Evolutionary conservation across 2,329 filamentous ascomycete species (phyloP).

Genomic region (Fusarium udum): DNA sequence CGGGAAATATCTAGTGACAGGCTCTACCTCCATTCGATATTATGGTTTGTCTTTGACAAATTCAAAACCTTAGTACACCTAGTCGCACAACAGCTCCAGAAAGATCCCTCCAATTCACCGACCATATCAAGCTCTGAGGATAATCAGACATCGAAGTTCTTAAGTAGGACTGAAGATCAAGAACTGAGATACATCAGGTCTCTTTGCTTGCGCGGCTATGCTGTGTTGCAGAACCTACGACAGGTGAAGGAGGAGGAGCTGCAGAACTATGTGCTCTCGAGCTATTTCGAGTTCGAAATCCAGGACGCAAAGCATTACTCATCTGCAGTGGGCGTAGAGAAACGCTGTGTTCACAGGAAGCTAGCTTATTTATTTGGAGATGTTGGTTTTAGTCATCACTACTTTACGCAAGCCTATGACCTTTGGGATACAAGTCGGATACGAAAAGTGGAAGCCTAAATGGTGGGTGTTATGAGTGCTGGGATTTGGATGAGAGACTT

Average conservation of each 20-base stretch:
- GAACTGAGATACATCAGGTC: background rate
- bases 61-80: background rate
- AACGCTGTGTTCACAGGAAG: background rate
- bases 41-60: fast-evolving
- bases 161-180: background rate
- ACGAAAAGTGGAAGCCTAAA: background rate
- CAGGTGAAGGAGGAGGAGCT: background rate
- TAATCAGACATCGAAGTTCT: background rate
- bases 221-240: background rate
- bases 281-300: background rate
- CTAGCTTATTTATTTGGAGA: background rate
- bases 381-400: too few relatives aligned
- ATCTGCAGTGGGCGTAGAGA: background rate
- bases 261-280: background rate
- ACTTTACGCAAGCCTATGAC: too few relatives aligned
- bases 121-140: background rate
- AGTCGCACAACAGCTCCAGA: background rate
- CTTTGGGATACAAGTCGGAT: background rate
- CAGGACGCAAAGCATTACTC: background rate
- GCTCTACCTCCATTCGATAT: background rate
- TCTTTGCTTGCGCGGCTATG: background rate
- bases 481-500: background rate
- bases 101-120: background rate
- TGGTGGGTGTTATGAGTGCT: background rate
- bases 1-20: background rate